These are phyloP conservation scores for Escallonia rubra DNA, from an alignment of 129 eudicot species.

Conservation along the genomic window DNA sequence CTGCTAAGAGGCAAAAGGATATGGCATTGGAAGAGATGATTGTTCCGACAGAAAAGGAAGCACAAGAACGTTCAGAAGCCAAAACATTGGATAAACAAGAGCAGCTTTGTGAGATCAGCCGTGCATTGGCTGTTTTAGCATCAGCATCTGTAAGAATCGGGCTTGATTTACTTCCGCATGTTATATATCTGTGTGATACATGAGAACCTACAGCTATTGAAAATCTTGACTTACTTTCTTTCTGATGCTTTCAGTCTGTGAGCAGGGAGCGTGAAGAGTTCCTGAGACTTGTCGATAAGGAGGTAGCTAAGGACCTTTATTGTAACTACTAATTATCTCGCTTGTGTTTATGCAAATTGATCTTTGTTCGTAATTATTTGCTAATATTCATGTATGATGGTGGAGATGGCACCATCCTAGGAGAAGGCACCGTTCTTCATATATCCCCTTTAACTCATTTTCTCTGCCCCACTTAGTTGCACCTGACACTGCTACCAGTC, in stretches of 20 bases:
- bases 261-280: constrained; percentile 64
- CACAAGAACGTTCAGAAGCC: constrained; percentile 24
- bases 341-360: too few species aligned
- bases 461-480: neutral
- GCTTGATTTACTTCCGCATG: neutral
- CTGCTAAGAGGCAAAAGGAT: constrained; percentile 33
- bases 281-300: constrained; percentile 51
- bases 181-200: neutral
- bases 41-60: constrained; percentile 31
- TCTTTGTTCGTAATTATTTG: too few species aligned
- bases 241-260: constrained; percentile 40
- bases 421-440: neutral
- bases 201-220: neutral
- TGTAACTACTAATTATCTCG: too few species aligned
- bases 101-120: constrained; percentile 53
- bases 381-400: too few species aligned
- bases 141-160: constrained; percentile 50
- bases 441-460: neutral
- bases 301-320: constrained; percentile 19
- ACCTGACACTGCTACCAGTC: too few species aligned
- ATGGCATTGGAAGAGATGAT: constrained; percentile 47
- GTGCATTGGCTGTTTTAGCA: constrained; percentile 61
- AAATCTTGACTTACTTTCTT: constrained; percentile 9
- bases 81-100: constrained; percentile 31
- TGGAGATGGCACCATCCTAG: too few species aligned